Percentiles rank a stretch among this genome's conserved stretches.
Evolutionary conservation across 257 asterid species (phyloP).

Genomic region (Orobanche coerulescens): DNA sequence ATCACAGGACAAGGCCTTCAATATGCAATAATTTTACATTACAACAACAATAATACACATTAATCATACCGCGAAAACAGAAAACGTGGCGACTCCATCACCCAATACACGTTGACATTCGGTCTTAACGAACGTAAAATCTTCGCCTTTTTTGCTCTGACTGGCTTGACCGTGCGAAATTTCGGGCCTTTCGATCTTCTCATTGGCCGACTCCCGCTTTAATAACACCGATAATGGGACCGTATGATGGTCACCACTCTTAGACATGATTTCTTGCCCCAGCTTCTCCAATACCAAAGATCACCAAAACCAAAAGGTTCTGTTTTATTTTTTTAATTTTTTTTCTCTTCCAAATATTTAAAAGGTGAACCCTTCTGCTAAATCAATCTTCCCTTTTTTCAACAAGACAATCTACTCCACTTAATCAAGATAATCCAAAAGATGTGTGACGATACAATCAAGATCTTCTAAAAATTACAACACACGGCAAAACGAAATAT

Average conservation of each 20-base stretch:
- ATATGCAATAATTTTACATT: not conserved
- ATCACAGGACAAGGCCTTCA: not conserved
- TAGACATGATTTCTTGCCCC: slow-evolving; percentile 48
- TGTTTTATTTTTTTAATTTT: not conserved
- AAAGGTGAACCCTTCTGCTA: slow-evolving; percentile 24
- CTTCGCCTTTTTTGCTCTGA: slow-evolving; percentile 93
- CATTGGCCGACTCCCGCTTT: slow-evolving; percentile 75
- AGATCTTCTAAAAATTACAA: slow-evolving; percentile 27
- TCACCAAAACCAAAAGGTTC: not conserved
- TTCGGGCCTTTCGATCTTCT: slow-evolving; percentile 78
- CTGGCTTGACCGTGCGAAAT: slow-evolving; percentile 60
- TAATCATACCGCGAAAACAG: slow-evolving; percentile 60
- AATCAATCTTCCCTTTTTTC: slow-evolving; percentile 26
- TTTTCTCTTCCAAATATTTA: slow-evolving; percentile 9
- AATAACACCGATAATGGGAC: slow-evolving; percentile 75
- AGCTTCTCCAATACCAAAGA: slow-evolving; percentile 7
- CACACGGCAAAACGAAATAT: not conserved
- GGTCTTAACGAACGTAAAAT: slow-evolving; percentile 62
- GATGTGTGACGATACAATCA: slow-evolving; percentile 10
- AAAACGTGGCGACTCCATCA: slow-evolving; percentile 76
- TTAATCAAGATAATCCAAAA: not conserved
- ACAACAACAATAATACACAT: not conserved
- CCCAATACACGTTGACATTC: slow-evolving; percentile 70
- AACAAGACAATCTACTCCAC: not conserved
- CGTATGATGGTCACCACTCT: slow-evolving; percentile 57